These are phyloP conservation scores for Fusarium aywerte DNA, from an alignment of 2,329 filamentous ascomycete species.

Conservation along the genomic window DNA sequence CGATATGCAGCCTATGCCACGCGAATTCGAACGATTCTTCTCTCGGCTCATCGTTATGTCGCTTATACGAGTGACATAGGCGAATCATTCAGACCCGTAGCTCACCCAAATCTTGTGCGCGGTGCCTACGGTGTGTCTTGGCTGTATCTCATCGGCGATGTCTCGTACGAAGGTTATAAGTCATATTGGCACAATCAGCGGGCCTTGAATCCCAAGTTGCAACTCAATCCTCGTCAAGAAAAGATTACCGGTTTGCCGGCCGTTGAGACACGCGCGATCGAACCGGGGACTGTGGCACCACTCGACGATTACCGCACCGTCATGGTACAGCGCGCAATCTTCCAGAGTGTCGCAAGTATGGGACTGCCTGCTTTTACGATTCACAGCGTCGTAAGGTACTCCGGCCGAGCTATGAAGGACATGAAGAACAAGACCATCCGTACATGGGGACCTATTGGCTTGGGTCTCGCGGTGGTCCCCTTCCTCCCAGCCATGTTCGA, in stretches of 20 bases:
- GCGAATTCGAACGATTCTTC: slow-evolving; percentile 84
- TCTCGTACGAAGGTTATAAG: slow-evolving; percentile 93
- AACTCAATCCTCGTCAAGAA: slow-evolving; percentile 62
- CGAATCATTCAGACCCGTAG: slow-evolving; percentile 93
- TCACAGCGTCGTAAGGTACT: slow-evolving; percentile 91
- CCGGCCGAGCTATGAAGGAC: slow-evolving; percentile 84
- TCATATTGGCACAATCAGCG: slow-evolving; percentile 89
- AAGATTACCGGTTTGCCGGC: slow-evolving; percentile 59
- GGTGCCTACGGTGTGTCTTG: slow-evolving; percentile 91
- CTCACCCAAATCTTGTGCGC: slow-evolving; percentile 83
- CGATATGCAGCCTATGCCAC: slow-evolving; percentile 94
- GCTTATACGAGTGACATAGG: slow-evolving; percentile 97
- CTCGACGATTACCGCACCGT: slow-evolving; percentile 92
- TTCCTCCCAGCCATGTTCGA: slow-evolving; percentile 88
- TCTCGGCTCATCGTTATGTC: slow-evolving; percentile 93
- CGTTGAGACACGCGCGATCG: slow-evolving; percentile 44
- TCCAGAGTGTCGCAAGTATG: slow-evolving; percentile 93
- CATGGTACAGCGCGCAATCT: slow-evolving; percentile 89
- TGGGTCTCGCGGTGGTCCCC: slow-evolving; percentile 81
- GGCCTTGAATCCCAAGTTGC: slow-evolving; percentile 73
- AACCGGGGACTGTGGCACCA: slow-evolving; percentile 66
- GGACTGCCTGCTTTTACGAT: slow-evolving; percentile 93
- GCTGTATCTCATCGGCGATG: slow-evolving; percentile 91
- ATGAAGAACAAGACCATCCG: slow-evolving; percentile 78
- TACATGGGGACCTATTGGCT: slow-evolving; percentile 90